Evolutionary conservation across 2,329 filamentous ascomycete species (phyloP).

Genomic region (Magnaporthiopsis rhizophila): DNA sequence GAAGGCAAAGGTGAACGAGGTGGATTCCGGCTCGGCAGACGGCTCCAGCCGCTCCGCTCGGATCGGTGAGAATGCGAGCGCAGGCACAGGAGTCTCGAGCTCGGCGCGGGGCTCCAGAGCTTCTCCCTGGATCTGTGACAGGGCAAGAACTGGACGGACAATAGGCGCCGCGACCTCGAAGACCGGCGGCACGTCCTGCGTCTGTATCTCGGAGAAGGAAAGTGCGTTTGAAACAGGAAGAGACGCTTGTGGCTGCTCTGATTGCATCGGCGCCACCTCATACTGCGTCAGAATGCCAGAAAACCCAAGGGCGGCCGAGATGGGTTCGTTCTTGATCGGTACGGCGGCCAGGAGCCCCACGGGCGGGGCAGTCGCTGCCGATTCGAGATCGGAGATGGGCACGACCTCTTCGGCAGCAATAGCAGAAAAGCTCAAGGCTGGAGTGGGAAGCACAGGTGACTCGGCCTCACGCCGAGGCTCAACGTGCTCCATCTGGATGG

Average conservation of each 20-base stretch:
- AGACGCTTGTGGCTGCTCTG: constrained; percentile 13
- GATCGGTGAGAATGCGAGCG: constrained; percentile 8
- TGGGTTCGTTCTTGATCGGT: not conserved
- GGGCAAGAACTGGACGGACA: constrained; percentile 6
- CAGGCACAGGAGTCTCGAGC: constrained; percentile 16
- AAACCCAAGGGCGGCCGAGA: constrained; percentile 12
- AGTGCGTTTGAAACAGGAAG: constrained; percentile 20
- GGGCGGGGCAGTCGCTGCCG: not conserved
- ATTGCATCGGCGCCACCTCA: constrained; percentile 14
- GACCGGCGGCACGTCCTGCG: constrained; percentile 23
- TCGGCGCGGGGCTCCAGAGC: constrained; percentile 35
- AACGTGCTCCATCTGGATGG: constrained; percentile 12
- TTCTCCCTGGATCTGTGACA: constrained; percentile 37
- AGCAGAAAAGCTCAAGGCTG: constrained; percentile 12
- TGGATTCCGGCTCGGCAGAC: constrained; percentile 13
- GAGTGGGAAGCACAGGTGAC: constrained; percentile 6
- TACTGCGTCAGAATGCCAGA: constrained; percentile 19
- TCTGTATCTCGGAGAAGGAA: constrained; percentile 27
- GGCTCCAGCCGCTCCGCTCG: constrained; percentile 11
- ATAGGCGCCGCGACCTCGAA: constrained; percentile 10
- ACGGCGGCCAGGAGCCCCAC: not conserved
- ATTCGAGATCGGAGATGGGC: constrained; percentile 12
- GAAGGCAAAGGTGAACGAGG: constrained; percentile 20
- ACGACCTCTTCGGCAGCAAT: constrained; percentile 12
- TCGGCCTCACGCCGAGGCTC: constrained; percentile 10